Evolutionary conservation across 495 filamentous ascomycete genomes (phyloP).

Genomic region (Penicillium daleae): DNA sequence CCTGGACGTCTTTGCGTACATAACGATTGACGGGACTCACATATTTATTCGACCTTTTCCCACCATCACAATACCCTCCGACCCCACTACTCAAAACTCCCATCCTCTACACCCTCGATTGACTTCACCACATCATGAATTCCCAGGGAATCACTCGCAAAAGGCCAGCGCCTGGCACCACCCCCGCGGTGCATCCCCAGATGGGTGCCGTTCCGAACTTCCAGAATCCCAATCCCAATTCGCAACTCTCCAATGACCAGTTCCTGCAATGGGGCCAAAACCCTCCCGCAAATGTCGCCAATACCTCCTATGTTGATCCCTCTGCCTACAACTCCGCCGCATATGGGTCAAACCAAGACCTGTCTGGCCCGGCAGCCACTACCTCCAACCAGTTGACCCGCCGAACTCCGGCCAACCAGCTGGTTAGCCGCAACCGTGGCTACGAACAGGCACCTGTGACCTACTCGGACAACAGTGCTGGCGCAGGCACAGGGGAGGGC

Average conservation of each 20-base stretch:
- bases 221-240: conserved; percentile 32
- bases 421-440: conserved; percentile 52
- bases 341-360: conserved; percentile 43
- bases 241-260: conserved; percentile 55
- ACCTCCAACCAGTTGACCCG: conserved; percentile 70
- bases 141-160: conserved; percentile 61
- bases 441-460: conserved; percentile 51
- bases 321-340: conserved; percentile 48
- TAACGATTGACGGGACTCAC: not conserved
- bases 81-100: not conserved
- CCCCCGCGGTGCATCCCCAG: conserved; percentile 58
- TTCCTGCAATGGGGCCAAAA: conserved; percentile 59
- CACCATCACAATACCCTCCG: conserved; percentile 19
- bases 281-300: conserved; percentile 39
- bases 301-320: conserved; percentile 37
- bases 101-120: conserved; percentile 4
- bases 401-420: conserved; percentile 61
- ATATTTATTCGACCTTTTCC: not conserved
- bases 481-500: conserved; percentile 43
- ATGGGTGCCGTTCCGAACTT: conserved; percentile 40
- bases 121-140: conserved; percentile 36
- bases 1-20: not conserved
- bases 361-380: conserved; percentile 47
- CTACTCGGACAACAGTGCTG: conserved; percentile 50
- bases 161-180: conserved; percentile 72